Conservation (phyloP, 2,329 filamentous ascomycete species). For the Byssochlamys sp. region DNA sequence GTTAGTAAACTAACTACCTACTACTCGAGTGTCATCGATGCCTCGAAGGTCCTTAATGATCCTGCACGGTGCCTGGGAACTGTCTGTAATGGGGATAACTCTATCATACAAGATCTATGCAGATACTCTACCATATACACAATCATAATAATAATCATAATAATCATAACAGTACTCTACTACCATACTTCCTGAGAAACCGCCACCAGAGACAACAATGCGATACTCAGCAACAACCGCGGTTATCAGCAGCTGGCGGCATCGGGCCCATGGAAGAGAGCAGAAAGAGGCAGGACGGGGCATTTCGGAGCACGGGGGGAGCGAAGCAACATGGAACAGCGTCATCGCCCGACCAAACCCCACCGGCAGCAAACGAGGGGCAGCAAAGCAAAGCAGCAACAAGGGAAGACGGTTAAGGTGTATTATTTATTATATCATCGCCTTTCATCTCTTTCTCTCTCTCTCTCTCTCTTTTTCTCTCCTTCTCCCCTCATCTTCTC, state of each 20-base stretch:
- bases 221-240: not conserved
- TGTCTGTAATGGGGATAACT: too few species aligned
- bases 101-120: too few species aligned
- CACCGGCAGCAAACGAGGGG: constrained; percentile 7
- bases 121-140: too few species aligned
- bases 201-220: too few species aligned
- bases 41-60: too few species aligned
- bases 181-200: too few species aligned
- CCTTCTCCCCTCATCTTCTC: not conserved
- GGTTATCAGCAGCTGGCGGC: not conserved
- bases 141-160: too few species aligned
- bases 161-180: too few species aligned
- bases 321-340: not conserved
- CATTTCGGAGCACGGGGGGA: constrained; percentile 9
- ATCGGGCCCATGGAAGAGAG: constrained; percentile 1
- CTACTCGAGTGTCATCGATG: too few species aligned
- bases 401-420: too few species aligned
- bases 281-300: constrained; percentile 8
- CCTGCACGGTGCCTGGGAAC: too few species aligned
- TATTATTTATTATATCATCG: not conserved
- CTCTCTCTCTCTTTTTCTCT: constrained; percentile 1
- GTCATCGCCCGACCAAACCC: constrained; percentile 9
- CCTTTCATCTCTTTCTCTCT: not conserved
- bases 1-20: too few species aligned
- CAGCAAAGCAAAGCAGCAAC: not conserved